Percentiles rank a stretch among this genome's conserved stretches.
phyloP scores from a whole-genome alignment of 139 green algal genomes.

The Volvox reticuliferus region DNA sequence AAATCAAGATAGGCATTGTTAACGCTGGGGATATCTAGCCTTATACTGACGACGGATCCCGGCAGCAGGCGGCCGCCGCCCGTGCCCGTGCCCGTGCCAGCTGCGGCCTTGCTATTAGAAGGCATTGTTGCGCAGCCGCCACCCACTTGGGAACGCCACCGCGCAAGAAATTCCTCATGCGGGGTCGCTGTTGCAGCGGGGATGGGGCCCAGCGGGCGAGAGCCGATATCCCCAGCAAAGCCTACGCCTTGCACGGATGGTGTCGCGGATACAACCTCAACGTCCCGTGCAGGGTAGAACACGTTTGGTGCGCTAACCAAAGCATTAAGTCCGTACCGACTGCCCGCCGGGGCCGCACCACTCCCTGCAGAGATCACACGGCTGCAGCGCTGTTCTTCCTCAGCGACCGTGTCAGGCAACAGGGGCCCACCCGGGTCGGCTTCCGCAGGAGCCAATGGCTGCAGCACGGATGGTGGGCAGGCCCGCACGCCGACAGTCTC shows the following conservation, averaged over 20 bases:
- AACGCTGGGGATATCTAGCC: constrained; percentile 23
- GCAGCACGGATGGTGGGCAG: too few species aligned
- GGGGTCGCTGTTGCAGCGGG: not conserved
- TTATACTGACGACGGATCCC: constrained; percentile 36
- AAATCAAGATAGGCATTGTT: constrained; percentile 43
- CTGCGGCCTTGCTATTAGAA: not conserved
- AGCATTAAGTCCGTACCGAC: too few species aligned
- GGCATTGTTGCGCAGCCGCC: not conserved
- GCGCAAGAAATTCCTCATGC: not conserved
- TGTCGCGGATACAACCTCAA: not conserved
- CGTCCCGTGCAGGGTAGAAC: too few species aligned
- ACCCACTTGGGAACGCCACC: not conserved
- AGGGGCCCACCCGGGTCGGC: too few species aligned
- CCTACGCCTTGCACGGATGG: not conserved
- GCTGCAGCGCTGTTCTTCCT: too few species aligned
- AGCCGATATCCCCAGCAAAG: not conserved
- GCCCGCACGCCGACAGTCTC: too few species aligned
- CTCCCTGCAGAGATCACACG: too few species aligned
- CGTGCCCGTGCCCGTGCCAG: not conserved
- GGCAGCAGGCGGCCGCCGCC: not conserved
- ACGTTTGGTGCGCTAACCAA: too few species aligned
- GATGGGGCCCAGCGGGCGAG: not conserved
- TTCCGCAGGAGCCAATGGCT: too few species aligned
- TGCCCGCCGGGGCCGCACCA: too few species aligned
- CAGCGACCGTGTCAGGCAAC: too few species aligned